Percentiles rank a stretch among this genome's conserved stretches.
phyloP scores from a whole-genome alignment of 805 yeast genomes.

The Saccharomyces mikatae region DNA sequence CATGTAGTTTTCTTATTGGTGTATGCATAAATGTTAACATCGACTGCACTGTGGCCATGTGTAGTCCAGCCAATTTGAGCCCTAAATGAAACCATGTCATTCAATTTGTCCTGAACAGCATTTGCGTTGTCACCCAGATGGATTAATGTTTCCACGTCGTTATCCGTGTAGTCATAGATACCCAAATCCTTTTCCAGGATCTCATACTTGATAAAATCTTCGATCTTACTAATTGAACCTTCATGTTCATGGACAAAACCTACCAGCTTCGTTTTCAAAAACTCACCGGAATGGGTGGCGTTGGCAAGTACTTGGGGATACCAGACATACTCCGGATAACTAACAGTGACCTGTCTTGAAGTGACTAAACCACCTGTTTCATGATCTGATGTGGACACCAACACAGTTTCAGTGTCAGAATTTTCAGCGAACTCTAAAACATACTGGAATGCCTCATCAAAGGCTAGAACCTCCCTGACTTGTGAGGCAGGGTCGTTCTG shows the following conservation, averaged over 20 bases:
- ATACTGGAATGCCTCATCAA: conserved; percentile 70
- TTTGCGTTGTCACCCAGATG: conserved; percentile 26
- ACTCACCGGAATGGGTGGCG: conserved; percentile 74
- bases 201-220: conserved; percentile 41
- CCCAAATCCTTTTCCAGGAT: conserved; percentile 62
- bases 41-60: conserved; percentile 94
- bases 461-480: conserved; percentile 83
- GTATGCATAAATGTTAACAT: conserved; percentile 82
- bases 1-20: conserved; percentile 47
- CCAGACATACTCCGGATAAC: conserved; percentile 85
- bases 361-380: conserved; percentile 94
- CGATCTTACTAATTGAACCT: conserved; percentile 21
- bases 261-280: conserved; percentile 35
- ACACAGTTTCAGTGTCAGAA: conserved; percentile 65
- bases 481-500: conserved; percentile 91
- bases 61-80: conserved; percentile 96
- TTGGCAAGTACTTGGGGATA: conserved; percentile 66
- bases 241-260: conserved; percentile 32
- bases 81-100: conserved; percentile 66
- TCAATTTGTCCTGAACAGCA: conserved; percentile 40
- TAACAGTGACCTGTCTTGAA: conserved; percentile 61
- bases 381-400: conserved; percentile 84
- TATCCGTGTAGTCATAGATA: conserved; percentile 44
- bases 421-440: conserved; percentile 62
- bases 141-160: conserved; percentile 45